These are phyloP conservation scores for Meyerozyma athensensis DNA, from an alignment of 1,139 yeast species.

Conservation along the genomic window DNA sequence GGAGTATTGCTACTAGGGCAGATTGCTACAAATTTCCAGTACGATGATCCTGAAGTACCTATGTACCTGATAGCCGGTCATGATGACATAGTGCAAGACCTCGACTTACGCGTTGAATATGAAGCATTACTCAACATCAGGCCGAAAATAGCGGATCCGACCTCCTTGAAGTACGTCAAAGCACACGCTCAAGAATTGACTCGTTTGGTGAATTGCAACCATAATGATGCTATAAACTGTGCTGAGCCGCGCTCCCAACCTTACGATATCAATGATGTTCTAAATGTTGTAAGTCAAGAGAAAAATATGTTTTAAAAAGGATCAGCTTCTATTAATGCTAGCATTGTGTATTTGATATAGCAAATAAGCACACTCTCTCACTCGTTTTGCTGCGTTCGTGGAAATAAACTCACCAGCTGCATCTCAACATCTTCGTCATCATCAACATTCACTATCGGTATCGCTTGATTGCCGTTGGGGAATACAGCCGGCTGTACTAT, in stretches of 20 bases:
- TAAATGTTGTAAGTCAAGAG: too few relatives aligned
- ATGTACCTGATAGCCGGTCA: too few relatives aligned
- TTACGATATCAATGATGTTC: not conserved
- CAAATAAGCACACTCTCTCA: not conserved
- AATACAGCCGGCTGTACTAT: conserved; percentile 42
- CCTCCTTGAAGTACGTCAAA: too few relatives aligned
- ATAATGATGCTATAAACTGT: not conserved
- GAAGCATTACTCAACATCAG: too few relatives aligned
- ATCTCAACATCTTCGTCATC: conserved; percentile 34
- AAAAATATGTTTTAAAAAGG: not conserved
- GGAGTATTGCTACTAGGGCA: too few relatives aligned
- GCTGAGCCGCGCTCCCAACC: not conserved
- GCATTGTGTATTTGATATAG: not conserved
- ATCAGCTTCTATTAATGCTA: not conserved
- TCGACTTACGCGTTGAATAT: too few relatives aligned
- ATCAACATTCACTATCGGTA: conserved; percentile 24
- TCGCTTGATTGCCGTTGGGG: conserved; percentile 24
- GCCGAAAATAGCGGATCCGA: too few relatives aligned
- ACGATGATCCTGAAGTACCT: too few relatives aligned
- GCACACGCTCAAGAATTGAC: not conserved
- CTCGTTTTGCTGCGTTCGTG: conserved; percentile 14
- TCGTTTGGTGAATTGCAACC: not conserved
- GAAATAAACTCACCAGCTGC: conserved; percentile 33
- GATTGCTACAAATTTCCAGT: too few relatives aligned
- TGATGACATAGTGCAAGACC: too few relatives aligned